Evolutionary conservation across 192 early-diverging fungal genomes (phyloP).

Genomic region (Umbelopsis sp.): DNA sequence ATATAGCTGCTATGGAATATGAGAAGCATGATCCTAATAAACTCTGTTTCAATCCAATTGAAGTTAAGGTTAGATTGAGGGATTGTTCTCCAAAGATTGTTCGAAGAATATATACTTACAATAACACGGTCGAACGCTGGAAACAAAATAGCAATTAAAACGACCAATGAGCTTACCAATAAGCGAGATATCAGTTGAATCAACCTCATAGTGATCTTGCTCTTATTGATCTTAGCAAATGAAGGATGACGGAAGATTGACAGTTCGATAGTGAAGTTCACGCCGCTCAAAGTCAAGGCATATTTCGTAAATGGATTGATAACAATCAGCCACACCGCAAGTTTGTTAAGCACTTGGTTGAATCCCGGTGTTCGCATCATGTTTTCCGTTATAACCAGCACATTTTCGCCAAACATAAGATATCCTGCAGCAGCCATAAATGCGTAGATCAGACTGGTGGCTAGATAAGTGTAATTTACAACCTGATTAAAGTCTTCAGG

Average conservation of each 20-base stretch:
- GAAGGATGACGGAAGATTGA: conserved; percentile 26
- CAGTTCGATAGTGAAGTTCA: conserved; percentile 52
- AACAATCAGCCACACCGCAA: conserved; percentile 65
- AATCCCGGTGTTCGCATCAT: conserved; percentile 60
- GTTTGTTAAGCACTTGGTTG: conserved; percentile 47
- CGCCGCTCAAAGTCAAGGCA: conserved; percentile 63
- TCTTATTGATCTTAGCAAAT: not conserved
- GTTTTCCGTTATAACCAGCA: conserved; percentile 66
- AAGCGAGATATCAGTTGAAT: conserved; percentile 36
- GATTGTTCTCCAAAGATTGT: not conserved
- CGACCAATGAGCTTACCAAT: conserved; percentile 37
- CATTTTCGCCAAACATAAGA: conserved; percentile 66
- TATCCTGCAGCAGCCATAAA: conserved; percentile 61
- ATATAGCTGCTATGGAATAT: conserved; percentile 42
- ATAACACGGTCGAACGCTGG: conserved; percentile 73
- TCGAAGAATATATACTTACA: conserved; percentile 33
- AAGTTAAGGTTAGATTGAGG: not conserved
- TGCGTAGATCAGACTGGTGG: conserved; percentile 54
- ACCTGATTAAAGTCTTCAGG: conserved; percentile 50
- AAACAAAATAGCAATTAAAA: conserved; percentile 57
- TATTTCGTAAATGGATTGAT: conserved; percentile 77
- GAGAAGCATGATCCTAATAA: conserved; percentile 38
- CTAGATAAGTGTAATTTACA: conserved; percentile 59
- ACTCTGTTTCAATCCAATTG: conserved; percentile 19
- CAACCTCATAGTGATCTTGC: conserved; percentile 9